Conservation (phyloP, 305 asterid species). For the Euphrasia arctica region DNA sequence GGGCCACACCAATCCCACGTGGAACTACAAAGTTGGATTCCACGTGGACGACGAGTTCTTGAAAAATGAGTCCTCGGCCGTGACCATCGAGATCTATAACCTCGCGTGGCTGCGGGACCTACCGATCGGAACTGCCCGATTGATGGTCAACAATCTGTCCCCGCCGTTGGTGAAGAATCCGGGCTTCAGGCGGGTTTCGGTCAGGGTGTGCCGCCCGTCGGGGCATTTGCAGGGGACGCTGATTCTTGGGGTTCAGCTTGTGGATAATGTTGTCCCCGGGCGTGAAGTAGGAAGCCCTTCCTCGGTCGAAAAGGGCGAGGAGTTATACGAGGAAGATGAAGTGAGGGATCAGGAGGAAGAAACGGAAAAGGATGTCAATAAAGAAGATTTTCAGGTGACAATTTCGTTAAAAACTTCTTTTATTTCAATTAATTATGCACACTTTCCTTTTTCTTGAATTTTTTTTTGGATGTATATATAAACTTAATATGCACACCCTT, state of each 20-base stretch:
- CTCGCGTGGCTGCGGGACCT: constrained; percentile 60
- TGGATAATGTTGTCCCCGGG: constrained; percentile 23
- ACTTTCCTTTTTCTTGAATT: no score
- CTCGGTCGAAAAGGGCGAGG: constrained; percentile 24
- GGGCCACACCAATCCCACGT: constrained; percentile 58
- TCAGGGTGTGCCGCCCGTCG: constrained; percentile 53
- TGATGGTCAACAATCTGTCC: constrained; percentile 36
- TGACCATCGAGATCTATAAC: constrained; percentile 50
- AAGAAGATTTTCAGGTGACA: constrained; percentile 15
- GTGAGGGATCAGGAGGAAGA: background rate
- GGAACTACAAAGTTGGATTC: constrained; percentile 55
- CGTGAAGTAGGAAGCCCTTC: constrained; percentile 23
- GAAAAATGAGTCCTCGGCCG: constrained; percentile 30
- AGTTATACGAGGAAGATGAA: constrained; percentile 13
- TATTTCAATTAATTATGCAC: no score
- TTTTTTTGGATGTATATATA: no score
- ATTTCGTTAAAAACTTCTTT: no score
- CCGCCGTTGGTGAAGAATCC: constrained; percentile 32
- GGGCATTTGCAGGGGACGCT: constrained; percentile 63
- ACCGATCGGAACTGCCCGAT: constrained; percentile 55
- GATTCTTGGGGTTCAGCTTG: constrained; percentile 41
- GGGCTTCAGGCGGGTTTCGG: constrained; percentile 35
- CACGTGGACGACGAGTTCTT: constrained; percentile 43
- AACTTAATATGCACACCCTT: no score
- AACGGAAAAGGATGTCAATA: background rate